Percentiles rank a stretch among this genome's conserved stretches.
phyloP scores from a whole-genome alignment of 2,329 filamentous ascomycete genomes.

The Scedosporium dehoogii region DNA sequence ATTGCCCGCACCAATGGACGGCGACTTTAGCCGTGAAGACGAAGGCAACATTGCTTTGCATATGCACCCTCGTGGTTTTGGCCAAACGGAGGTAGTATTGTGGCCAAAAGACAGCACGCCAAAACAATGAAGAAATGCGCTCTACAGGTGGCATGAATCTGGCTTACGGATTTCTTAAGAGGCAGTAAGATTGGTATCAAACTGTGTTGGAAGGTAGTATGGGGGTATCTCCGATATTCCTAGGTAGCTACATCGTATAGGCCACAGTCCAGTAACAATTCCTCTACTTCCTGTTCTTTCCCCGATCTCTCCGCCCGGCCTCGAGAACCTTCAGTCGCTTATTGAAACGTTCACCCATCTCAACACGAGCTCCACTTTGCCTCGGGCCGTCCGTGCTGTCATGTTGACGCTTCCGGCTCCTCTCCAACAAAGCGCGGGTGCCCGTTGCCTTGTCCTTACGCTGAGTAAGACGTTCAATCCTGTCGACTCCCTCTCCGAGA shows the following conservation, averaged over 20 bases:
- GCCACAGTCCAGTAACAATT: neutral
- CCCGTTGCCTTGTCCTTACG: constrained; percentile 49
- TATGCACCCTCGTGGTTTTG: too few relatives aligned
- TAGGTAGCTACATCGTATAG: neutral
- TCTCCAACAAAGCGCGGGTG: constrained; percentile 59
- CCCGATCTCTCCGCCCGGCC: constrained; percentile 32
- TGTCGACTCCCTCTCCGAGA: constrained; percentile 73
- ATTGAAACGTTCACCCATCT: constrained; percentile 65
- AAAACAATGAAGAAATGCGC: neutral
- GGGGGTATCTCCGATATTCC: neutral
- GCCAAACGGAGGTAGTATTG: neutral
- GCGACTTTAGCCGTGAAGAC: too few relatives aligned
- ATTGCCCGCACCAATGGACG: neutral
- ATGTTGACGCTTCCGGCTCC: constrained; percentile 71
- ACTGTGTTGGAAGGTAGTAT: neutral
- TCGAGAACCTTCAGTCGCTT: constrained; percentile 54
- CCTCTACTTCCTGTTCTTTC: constrained; percentile 1
- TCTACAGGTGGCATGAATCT: neutral
- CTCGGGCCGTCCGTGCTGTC: constrained; percentile 61
- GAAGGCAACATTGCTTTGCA: too few relatives aligned
- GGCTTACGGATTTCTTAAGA: neutral
- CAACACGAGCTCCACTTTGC: constrained; percentile 45
- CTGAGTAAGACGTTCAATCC: constrained; percentile 75
- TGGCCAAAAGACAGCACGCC: neutral
- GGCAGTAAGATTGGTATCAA: neutral